Evolutionary conservation across 2,329 filamentous ascomycete genomes (phyloP).

Genomic region (Pseudonectria buxi): DNA sequence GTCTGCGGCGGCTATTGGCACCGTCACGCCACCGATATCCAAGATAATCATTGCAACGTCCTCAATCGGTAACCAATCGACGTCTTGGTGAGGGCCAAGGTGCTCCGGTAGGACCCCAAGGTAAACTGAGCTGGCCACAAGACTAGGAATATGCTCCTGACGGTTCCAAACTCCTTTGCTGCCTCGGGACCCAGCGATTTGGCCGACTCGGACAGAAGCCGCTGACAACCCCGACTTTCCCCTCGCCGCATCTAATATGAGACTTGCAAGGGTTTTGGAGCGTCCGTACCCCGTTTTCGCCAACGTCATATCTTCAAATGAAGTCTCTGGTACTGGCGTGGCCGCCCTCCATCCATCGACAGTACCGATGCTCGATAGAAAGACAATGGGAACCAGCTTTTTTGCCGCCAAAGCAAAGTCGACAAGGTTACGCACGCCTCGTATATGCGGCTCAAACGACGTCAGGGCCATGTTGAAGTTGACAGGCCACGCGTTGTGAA

Average conservation of each 20-base stretch:
- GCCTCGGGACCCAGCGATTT: conserved; percentile 36
- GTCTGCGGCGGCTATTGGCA: conserved; percentile 7
- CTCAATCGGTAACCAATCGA: conserved; percentile 52
- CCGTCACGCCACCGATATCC: conserved; percentile 36
- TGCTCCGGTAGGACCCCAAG: conserved; percentile 39
- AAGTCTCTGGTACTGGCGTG: conserved; percentile 31
- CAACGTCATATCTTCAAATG: conserved; percentile 27
- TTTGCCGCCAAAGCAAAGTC: conserved; percentile 30
- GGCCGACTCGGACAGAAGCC: conserved; percentile 38
- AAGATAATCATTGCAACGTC: conserved; percentile 39
- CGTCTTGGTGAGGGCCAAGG: conserved; percentile 34
- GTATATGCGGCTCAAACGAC: conserved; percentile 44
- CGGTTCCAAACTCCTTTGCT: conserved; percentile 45
- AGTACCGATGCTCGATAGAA: conserved; percentile 38
- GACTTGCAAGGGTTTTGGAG: conserved; percentile 37
- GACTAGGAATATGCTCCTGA: conserved; percentile 51
- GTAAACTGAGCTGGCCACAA: conserved; percentile 42
- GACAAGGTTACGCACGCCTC: conserved; percentile 44
- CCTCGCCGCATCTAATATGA: conserved; percentile 31
- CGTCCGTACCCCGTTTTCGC: conserved; percentile 34
- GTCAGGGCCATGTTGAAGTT: conserved; percentile 44
- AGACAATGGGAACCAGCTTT: conserved; percentile 30
- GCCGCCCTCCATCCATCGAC: conserved; percentile 27
- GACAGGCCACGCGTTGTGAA: conserved; percentile 46
- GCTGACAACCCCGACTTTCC: conserved; percentile 30